Conservation (phyloP, 192 early-diverging fungal genomes). For the Mortierella antarctica region DNA sequence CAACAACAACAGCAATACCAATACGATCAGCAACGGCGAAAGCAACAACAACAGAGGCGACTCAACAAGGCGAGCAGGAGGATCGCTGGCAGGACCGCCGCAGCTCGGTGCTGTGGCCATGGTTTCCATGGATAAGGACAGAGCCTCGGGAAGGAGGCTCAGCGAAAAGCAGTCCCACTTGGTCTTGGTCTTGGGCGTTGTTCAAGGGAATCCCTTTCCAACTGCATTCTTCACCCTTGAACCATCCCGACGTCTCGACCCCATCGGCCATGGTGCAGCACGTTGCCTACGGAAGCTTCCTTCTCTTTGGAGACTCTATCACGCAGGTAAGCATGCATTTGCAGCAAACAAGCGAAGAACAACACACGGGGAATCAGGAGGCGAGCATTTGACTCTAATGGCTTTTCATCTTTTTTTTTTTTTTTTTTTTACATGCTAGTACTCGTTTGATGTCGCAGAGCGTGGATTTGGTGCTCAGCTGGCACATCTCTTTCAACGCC, state of each 20-base stretch:
- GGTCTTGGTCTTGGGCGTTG: too few species aligned
- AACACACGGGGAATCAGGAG: too few species aligned
- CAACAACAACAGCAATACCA: not conserved
- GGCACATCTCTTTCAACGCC: conserved; percentile 69
- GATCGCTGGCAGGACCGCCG: not conserved
- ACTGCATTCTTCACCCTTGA: too few species aligned
- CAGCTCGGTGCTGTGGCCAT: too few species aligned
- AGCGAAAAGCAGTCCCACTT: too few species aligned
- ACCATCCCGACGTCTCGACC: too few species aligned
- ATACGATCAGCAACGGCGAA: conserved; percentile 5
- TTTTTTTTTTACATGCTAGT: conserved; percentile 18
- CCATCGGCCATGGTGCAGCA: conserved; percentile 16
- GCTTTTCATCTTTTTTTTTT: not conserved
- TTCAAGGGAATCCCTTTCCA: too few species aligned
- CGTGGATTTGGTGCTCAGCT: conserved; percentile 65
- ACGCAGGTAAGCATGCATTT: conserved; percentile 51
- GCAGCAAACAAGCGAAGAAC: too few species aligned
- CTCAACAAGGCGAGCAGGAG: not conserved
- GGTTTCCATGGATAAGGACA: not conserved
- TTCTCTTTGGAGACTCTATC: conserved; percentile 57
- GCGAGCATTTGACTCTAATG: not conserved
- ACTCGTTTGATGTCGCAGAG: conserved; percentile 22
- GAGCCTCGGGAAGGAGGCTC: too few species aligned
- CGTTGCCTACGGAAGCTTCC: conserved; percentile 22
- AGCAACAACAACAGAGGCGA: conserved; percentile 2